phyloP scores from a whole-genome alignment of 169 alveolate genomes.

The Theileria orientalis region DNA sequence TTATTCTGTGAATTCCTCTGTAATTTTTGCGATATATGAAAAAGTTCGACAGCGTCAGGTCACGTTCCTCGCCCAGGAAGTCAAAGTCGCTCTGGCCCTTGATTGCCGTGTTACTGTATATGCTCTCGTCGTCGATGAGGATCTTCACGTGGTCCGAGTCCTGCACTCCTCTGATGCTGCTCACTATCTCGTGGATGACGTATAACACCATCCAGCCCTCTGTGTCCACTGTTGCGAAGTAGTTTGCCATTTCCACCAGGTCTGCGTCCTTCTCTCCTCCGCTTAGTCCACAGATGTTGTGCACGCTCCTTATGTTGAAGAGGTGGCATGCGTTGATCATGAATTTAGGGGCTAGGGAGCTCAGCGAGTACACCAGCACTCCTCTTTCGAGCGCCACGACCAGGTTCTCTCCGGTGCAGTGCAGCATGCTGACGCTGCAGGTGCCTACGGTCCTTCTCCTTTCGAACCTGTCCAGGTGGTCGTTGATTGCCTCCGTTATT shows the following conservation, averaged over 20 bases:
- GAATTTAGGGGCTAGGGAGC: conserved; percentile 4
- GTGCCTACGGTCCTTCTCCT: neutral
- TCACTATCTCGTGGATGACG: conserved; percentile 4
- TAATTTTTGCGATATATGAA: conserved; percentile 5
- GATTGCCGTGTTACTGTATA: neutral
- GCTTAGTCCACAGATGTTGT: conserved; percentile 17
- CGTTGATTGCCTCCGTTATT: conserved; percentile 16
- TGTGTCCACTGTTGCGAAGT: conserved; percentile 32
- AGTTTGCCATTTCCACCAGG: conserved; percentile 30
- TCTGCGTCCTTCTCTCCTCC: conserved; percentile 34
- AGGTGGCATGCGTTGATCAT: conserved; percentile 16
- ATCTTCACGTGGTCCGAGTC: conserved; percentile 3
- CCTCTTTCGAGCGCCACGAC: conserved; percentile 11
- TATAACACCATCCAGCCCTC: conserved; percentile 38
- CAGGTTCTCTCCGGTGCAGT: conserved; percentile 32
- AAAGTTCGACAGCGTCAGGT: conserved; percentile 5
- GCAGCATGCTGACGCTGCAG: neutral
- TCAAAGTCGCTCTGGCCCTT: neutral
- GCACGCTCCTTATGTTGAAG: conserved; percentile 25
- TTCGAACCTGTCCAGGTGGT: neutral
- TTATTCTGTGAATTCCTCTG: conserved; percentile 42
- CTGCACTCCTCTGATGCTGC: neutral
- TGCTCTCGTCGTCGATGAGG: neutral
- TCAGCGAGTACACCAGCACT: conserved; percentile 39
- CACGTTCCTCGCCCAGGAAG: neutral